These are phyloP conservation scores for Naematelia aurantialba DNA, from an alignment of 768 basidiomycete species.

Conservation along the genomic window DNA sequence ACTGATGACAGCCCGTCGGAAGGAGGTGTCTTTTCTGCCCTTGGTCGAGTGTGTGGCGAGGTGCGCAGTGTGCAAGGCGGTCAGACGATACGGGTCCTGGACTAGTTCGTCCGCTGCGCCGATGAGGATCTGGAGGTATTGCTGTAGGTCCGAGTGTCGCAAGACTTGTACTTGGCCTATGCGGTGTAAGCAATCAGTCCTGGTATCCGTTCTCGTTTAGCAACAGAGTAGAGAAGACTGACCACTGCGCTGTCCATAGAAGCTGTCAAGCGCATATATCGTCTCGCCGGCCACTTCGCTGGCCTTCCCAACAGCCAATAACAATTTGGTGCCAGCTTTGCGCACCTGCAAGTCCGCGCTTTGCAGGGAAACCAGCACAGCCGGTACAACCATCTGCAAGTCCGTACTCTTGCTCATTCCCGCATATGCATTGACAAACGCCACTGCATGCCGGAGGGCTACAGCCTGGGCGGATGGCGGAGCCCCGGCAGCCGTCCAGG, in stretches of 20 bases:
- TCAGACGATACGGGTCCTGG: slow-evolving; percentile 52
- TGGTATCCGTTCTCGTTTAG: not conserved
- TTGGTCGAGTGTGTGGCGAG: slow-evolving; percentile 54
- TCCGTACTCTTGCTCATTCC: slow-evolving; percentile 54
- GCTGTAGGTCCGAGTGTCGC: slow-evolving; percentile 34
- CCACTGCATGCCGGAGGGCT: slow-evolving; percentile 69
- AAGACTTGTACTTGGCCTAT: slow-evolving; percentile 26
- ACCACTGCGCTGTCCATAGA: slow-evolving; percentile 48
- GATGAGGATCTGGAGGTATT: slow-evolving; percentile 75
- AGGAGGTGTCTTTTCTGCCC: slow-evolving; percentile 35
- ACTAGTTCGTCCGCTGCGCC: slow-evolving; percentile 66
- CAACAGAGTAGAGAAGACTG: slow-evolving; percentile 4
- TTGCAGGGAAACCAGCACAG: slow-evolving; percentile 38
- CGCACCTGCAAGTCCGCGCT: slow-evolving; percentile 41
- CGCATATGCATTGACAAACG: slow-evolving; percentile 73
- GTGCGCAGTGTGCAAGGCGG: slow-evolving; percentile 59
- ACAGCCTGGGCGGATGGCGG: slow-evolving; percentile 53
- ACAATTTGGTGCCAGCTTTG: slow-evolving; percentile 37
- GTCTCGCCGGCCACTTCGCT: slow-evolving; percentile 2
- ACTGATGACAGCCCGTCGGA: slow-evolving; percentile 62
- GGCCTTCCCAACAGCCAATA: slow-evolving; percentile 25
- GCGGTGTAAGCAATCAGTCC: not conserved
- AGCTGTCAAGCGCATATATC: slow-evolving; percentile 47
- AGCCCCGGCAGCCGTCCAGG: slow-evolving; percentile 56
- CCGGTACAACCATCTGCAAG: slow-evolving; percentile 53